Evolutionary conservation across 2,329 filamentous ascomycete genomes (phyloP).

Genomic region (Seiridium cupressi): DNA sequence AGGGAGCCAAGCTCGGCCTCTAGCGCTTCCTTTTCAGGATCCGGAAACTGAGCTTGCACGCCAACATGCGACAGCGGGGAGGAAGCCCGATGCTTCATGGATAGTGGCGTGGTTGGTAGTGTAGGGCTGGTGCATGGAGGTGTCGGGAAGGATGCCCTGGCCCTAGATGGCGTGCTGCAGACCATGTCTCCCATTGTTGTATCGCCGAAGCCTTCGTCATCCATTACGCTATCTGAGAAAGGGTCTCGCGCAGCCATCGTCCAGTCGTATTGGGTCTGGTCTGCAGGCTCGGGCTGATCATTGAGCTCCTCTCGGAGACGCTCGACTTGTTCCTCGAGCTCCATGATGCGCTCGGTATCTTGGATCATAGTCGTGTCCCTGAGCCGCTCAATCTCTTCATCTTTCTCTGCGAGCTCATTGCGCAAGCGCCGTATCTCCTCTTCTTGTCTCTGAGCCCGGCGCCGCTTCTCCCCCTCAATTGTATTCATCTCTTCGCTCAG

Average conservation of each 20-base stretch:
- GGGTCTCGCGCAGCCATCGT: constrained; percentile 48
- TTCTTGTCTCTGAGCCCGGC: constrained; percentile 34
- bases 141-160: constrained; percentile 47
- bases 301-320: constrained; percentile 28
- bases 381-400: constrained; percentile 52
- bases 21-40: constrained; percentile 39
- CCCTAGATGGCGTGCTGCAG: constrained; percentile 48
- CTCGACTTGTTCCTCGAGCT: constrained; percentile 34
- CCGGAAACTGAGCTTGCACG: constrained; percentile 40
- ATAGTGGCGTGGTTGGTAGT: constrained; percentile 35
- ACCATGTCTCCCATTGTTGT: constrained; percentile 47
- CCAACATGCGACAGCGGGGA: constrained; percentile 28
- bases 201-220: constrained; percentile 45
- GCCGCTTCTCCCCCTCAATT: constrained; percentile 46
- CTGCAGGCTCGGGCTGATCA: constrained; percentile 9
- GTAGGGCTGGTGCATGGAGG: constrained; percentile 51
- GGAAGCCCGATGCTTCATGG: constrained; percentile 13
- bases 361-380: constrained; percentile 48
- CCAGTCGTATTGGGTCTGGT: constrained; percentile 42
- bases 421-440: constrained; percentile 49
- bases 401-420: constrained; percentile 45
- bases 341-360: constrained; percentile 40
- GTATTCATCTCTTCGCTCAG: constrained; percentile 58
- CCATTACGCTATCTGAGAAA: constrained; percentile 42
- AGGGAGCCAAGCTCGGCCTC: constrained; percentile 48